Base-by-base conservation (phyloP, 768 basidiomycete genomes). In the Exidia glandulosa region DNA sequence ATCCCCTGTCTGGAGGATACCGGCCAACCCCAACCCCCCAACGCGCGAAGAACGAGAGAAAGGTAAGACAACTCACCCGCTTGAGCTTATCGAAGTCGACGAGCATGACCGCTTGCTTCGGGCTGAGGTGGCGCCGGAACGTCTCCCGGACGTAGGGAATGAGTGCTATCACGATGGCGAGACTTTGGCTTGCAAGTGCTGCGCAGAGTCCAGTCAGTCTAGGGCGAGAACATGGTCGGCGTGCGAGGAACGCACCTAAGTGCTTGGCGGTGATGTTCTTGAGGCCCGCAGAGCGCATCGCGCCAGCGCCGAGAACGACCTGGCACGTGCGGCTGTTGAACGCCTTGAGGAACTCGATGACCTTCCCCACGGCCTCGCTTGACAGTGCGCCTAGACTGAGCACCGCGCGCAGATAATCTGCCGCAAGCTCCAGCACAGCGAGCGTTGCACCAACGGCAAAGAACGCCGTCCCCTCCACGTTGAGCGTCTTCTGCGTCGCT, bases 191-290 rank as follows among this genome's bases (percentile, higher is more conserved):
- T 2, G 96, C 96, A 50, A 99, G 81, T 31, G 94, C 94, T 94
- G 64, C 13, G 16, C 19, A 27, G 29, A 25, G 25, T n/a, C 50
- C 48, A 25, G 12, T 14, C 50, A 25, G 14, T 14, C 30, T 31
- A 54, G 25, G 25, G 1, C 30, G 27, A 27, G 16, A 54, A 14
- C 30, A 31, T 29, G 9, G 36, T 37, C 36, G 36, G 36, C 36
- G 36, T 9, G 30, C 50, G 50, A 6, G 50, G 16, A 31, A 14
- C 19, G 25, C 50, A 90, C 93, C 94, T 27, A 99, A 79, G 76
- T 99, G 95, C 71, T 93, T 96, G 41, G 96, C 96, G 0, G 96
- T 97, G 69, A 99, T 99, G 69, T 98, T 95, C 74, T 91, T 97
- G 67, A 99, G 74, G 5, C 96, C 96, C 23, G 96, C 96, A 19